Evolutionary conservation across 164 flowering plant genomes (phyloP).

Genomic region (Santalum album): DNA sequence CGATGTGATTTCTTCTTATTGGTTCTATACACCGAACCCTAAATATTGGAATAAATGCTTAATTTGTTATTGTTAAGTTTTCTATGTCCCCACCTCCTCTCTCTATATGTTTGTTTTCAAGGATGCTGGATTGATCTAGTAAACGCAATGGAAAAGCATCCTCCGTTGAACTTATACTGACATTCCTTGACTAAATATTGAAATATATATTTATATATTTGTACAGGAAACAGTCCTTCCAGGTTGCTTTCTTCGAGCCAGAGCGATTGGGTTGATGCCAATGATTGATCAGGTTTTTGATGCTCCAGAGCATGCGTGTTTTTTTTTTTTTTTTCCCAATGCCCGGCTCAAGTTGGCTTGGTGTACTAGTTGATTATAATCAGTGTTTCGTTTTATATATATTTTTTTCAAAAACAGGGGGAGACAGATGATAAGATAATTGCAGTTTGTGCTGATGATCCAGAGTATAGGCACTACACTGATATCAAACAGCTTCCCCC

Average conservation of each 20-base stretch:
- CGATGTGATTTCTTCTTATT: too few relatives aligned
- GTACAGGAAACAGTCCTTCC: constrained; percentile 65
- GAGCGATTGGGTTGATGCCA: constrained; percentile 66
- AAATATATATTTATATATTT: not conserved
- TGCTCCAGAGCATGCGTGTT: not conserved
- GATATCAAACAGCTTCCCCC: constrained; percentile 60
- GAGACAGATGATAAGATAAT: constrained; percentile 76
- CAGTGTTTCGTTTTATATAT: not conserved
- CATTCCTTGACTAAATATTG: too few relatives aligned
- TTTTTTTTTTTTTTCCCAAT: not conserved
- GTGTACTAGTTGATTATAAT: too few relatives aligned
- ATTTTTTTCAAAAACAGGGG: constrained; percentile 25
- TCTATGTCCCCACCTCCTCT: too few relatives aligned
- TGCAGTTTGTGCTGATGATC: constrained; percentile 78
- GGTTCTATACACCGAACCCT: too few relatives aligned
- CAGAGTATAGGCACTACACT: constrained; percentile 56
- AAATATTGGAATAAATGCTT: too few relatives aligned
- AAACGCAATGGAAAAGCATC: too few relatives aligned
- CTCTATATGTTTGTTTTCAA: too few relatives aligned
- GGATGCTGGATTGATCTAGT: too few relatives aligned
- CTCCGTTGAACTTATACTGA: too few relatives aligned
- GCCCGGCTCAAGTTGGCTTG: too few relatives aligned
- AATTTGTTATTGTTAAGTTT: too few relatives aligned
- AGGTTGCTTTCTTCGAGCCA: constrained; percentile 60
- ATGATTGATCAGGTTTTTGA: constrained; percentile 50